Evolutionary conservation across 2,329 filamentous ascomycete species (phyloP).

Genomic region (Nemania sp.): DNA sequence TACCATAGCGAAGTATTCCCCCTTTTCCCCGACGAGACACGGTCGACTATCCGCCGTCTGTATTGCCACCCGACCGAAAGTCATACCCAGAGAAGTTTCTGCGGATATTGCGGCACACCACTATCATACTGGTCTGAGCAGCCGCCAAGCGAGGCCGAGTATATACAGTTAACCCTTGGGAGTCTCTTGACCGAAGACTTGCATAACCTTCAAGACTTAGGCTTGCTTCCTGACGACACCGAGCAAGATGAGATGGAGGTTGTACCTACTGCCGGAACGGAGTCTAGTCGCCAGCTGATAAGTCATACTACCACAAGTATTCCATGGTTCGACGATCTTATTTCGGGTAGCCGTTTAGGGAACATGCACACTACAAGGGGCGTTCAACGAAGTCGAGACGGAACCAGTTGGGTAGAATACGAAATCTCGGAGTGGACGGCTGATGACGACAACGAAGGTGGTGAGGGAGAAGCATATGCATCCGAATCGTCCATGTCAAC

Average conservation of each 20-base stretch:
- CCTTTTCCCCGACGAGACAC: slow-evolving; percentile 82
- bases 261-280: slow-evolving; percentile 47
- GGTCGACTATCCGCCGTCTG: slow-evolving; percentile 72
- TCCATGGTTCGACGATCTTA: slow-evolving; percentile 87
- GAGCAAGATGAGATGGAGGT: slow-evolving; percentile 46
- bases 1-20: slow-evolving; percentile 81
- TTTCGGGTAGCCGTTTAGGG: slow-evolving; percentile 80
- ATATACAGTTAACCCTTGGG: slow-evolving; percentile 84
- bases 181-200: slow-evolving; percentile 79
- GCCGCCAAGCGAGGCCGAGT: slow-evolving; percentile 77
- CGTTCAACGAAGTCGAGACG: slow-evolving; percentile 67
- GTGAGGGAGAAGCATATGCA: slow-evolving; percentile 51
- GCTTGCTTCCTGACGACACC: slow-evolving; percentile 70
- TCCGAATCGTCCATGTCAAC: slow-evolving; percentile 53
- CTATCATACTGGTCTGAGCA: slow-evolving; percentile 86
- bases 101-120: slow-evolving; percentile 90
- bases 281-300: slow-evolving; percentile 49
- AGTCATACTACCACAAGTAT: slow-evolving; percentile 76
- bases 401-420: slow-evolving; percentile 79
- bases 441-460: slow-evolving; percentile 53
- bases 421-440: slow-evolving; percentile 82
- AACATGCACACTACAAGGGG: slow-evolving; percentile 73
- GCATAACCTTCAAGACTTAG: slow-evolving; percentile 77
- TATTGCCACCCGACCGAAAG: slow-evolving; percentile 72
- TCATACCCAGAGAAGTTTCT: slow-evolving; percentile 80